These are phyloP conservation scores for Pleomassaria siparia DNA, from an alignment of 2,329 filamentous ascomycete species.

Conservation along the genomic window DNA sequence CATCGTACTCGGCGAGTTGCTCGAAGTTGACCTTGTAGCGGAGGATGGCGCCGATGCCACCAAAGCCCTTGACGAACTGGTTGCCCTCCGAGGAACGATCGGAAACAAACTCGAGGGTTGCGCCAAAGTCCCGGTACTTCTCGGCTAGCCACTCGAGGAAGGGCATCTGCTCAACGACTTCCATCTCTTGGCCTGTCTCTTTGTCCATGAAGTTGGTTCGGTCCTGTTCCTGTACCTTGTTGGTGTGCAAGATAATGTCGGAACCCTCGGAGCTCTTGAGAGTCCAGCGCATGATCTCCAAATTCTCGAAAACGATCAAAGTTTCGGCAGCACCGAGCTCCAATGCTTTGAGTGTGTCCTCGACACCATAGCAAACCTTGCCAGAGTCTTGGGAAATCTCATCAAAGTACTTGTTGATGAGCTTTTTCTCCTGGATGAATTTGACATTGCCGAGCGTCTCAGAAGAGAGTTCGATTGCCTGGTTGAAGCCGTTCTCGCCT, in stretches of 20 bases:
- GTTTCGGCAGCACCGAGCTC: constrained; percentile 94
- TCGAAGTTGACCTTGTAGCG: constrained; percentile 99
- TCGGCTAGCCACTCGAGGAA: constrained; percentile 99
- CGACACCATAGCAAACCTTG: constrained; percentile 96
- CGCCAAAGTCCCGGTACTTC: constrained; percentile 97
- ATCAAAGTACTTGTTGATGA: constrained; percentile 98
- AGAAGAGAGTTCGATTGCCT: constrained; percentile 91
- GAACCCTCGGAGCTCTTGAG: constrained; percentile 76
- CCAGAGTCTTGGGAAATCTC: constrained; percentile 98
- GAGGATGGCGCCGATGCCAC: constrained; percentile 94
- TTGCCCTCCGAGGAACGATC: constrained; percentile 98
- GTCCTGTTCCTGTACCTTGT: constrained; percentile 77
- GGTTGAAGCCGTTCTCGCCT: constrained; percentile 99
- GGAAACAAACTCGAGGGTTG: constrained; percentile 93
- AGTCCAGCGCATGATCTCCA: constrained; percentile 90
- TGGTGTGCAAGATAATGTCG: constrained; percentile 81
- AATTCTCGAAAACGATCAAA: constrained; percentile 94
- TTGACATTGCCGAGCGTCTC: constrained; percentile 99
- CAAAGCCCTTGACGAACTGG: constrained; percentile 99
- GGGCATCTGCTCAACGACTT: constrained; percentile 79
- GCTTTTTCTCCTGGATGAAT: constrained; percentile 99
- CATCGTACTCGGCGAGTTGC: constrained; percentile 88
- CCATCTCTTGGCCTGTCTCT: constrained; percentile 96
- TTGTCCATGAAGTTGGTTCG: constrained; percentile 92
- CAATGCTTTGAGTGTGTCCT: constrained; percentile 94